Evolutionary conservation across 1,284 basidiomycete species (phyloP), one percentile per base, ranked within the genome.

Genomic region (Moniliophthora roreri): DNA sequence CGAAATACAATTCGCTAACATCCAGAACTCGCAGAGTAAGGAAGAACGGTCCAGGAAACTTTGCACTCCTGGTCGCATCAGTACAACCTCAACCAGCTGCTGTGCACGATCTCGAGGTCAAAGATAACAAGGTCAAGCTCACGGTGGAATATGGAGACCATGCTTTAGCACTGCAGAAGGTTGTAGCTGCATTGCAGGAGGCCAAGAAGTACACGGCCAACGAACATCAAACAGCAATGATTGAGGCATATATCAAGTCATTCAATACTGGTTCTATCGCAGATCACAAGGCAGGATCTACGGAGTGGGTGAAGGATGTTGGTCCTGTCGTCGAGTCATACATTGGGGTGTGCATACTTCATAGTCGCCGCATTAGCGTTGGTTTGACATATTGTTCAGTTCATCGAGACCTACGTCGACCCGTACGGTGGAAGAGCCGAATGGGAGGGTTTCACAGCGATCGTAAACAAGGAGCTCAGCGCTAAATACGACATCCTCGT

Each of bases 371-470:
- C 21, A 41, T 48, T 35, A 13, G 9, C 20, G 7, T 50, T 35
- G n/a, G 40, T 21, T 50, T 16, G 26, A 55, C 67, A 13, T 50
- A 63, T 67, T 18, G 40, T 15, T 34, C 42, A 78, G 75, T 88
- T 87, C 63, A 78, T 87, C 44, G 84, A 86, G 68, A 89, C 87
- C 1, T 93, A 93, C 57, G 86, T 92, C 16, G 91, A 94, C 64
- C 92, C 91, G 8, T 91, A 89, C 58, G 89, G 87, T 44, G 85
- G 79, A 23, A 82, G 89, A 50, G 91, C 91, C 0, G 91, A 93
- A 66, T 93, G 90, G 89, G 90, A 93, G 80, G 91, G 90, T 34
- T 94, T 94, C 67, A 91, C 90, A 26, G 91, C 91, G 4, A 87
- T 93, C 59, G 92, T 94, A 47, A 83, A 93, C 74, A 93, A 93